A percentile compares a stretch with the other conserved stretches of the same genome.
These are phyloP conservation scores for Colletotrichum spaethianum DNA, from an alignment of 2,329 filamentous ascomycete species.

Conservation along the genomic window DNA sequence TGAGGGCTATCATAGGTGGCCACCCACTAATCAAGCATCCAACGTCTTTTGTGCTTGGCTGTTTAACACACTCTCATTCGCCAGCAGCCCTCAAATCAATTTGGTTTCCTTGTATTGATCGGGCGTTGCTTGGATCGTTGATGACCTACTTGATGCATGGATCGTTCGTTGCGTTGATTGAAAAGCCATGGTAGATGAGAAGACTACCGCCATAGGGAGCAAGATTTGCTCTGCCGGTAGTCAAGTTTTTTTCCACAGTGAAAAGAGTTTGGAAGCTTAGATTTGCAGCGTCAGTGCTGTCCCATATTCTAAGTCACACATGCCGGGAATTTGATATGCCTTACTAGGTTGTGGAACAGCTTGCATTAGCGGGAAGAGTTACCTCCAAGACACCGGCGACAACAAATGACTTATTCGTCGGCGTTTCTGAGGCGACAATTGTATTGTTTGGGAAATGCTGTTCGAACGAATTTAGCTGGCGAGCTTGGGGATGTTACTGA, in stretches of 20 bases:
- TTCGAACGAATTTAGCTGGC: background rate
- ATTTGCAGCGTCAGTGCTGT: background rate
- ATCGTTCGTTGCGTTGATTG: constrained; percentile 2
- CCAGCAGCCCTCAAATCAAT: background rate
- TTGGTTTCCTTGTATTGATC: background rate
- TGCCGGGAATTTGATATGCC: background rate
- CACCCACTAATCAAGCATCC: background rate
- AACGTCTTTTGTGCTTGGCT: background rate
- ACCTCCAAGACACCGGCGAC: background rate
- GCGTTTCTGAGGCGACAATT: background rate
- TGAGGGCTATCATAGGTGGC: background rate
- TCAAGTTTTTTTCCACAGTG: background rate
- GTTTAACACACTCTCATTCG: background rate
- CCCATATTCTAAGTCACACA: background rate
- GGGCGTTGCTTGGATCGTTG: background rate
- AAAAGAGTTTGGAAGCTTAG: background rate
- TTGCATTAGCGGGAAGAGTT: background rate
- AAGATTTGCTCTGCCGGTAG: background rate
- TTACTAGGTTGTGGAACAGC: background rate
- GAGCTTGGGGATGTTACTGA: background rate
- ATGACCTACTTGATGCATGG: background rate
- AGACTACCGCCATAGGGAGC: background rate
- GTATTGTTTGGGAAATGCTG: background rate
- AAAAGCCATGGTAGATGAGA: background rate
- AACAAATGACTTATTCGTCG: background rate